phyloP scores from a whole-genome alignment of 352 stramenopile genomes.

The Pythium rishiriense region DNA sequence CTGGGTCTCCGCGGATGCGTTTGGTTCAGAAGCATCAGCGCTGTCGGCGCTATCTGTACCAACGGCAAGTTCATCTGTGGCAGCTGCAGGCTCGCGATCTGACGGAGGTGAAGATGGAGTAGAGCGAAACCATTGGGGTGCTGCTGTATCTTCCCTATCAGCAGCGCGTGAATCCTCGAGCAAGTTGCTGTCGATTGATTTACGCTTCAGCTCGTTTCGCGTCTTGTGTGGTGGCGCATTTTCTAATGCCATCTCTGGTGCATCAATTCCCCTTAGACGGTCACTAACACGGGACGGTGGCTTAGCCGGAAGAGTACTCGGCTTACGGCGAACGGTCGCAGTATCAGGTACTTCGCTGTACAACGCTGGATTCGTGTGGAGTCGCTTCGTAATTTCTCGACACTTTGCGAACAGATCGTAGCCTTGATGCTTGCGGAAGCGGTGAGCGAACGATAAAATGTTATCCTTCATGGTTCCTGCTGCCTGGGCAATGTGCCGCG shows the following conservation, averaged over 20 bases:
- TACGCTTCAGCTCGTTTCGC: background rate
- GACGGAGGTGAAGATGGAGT: background rate
- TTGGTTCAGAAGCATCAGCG: conserved; percentile 3
- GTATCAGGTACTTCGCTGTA: conserved; percentile 34
- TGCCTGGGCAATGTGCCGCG: conserved; percentile 74
- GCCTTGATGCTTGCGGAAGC: conserved; percentile 82
- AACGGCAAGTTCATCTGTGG: background rate
- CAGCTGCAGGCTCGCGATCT: background rate
- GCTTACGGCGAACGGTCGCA: background rate
- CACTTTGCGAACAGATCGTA: conserved; percentile 91
- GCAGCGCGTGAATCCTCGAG: background rate
- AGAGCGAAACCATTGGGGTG: conserved; percentile 14
- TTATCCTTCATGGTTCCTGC: conserved; percentile 90
- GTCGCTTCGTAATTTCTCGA: conserved; percentile 65
- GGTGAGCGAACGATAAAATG: conserved; percentile 84
- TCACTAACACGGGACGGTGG: conserved; percentile 24
- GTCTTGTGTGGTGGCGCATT: conserved; percentile 1
- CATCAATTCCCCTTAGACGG: conserved; percentile 26
- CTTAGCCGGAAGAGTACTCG: background rate
- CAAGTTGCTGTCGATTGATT: background rate
- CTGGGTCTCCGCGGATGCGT: background rate
- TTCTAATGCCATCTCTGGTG: conserved; percentile 1
- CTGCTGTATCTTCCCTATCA: background rate
- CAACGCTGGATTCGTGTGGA: conserved; percentile 47
- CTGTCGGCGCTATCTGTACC: background rate